These are phyloP conservation scores for Aspergillus melleus DNA, from an alignment of 2,329 filamentous ascomycete genomes.

Conservation along the genomic window DNA sequence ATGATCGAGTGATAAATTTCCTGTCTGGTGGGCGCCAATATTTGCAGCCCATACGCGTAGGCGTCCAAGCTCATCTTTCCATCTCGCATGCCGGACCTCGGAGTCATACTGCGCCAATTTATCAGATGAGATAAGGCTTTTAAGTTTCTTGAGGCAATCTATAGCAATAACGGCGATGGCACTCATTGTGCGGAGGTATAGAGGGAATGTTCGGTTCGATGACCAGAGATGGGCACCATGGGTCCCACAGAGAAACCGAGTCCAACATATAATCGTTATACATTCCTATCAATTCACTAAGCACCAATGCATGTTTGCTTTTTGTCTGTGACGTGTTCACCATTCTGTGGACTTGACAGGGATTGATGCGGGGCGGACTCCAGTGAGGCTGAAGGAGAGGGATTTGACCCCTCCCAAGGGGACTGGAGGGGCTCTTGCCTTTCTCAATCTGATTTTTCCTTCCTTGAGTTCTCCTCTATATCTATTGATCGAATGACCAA, in stretches of 20 bases:
- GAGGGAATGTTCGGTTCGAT: background rate
- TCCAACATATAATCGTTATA: background rate
- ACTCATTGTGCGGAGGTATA: background rate
- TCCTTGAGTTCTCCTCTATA: background rate
- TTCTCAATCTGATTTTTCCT: background rate
- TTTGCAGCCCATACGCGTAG: conserved; percentile 26
- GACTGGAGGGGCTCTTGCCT: background rate
- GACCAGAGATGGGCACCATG: no score
- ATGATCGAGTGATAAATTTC: conserved; percentile 26
- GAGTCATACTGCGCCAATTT: background rate
- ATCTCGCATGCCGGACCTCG: background rate
- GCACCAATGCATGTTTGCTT: background rate
- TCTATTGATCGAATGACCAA: background rate
- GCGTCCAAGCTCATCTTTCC: conserved; percentile 14
- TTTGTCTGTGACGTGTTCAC: background rate
- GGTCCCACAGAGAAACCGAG: background rate
- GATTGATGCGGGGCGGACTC: background rate
- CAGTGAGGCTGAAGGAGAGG: background rate
- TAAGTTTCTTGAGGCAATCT: background rate
- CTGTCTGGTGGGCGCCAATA: conserved; percentile 27
- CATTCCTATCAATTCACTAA: background rate
- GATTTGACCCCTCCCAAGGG: background rate
- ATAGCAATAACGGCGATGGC: background rate
- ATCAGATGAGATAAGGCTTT: background rate
- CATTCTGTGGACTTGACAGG: background rate